Evolutionary conservation across 495 filamentous ascomycete species (phyloP), one percentile per base, ranked within the genome.

Genomic region (Pyrenula aspistea): DNA sequence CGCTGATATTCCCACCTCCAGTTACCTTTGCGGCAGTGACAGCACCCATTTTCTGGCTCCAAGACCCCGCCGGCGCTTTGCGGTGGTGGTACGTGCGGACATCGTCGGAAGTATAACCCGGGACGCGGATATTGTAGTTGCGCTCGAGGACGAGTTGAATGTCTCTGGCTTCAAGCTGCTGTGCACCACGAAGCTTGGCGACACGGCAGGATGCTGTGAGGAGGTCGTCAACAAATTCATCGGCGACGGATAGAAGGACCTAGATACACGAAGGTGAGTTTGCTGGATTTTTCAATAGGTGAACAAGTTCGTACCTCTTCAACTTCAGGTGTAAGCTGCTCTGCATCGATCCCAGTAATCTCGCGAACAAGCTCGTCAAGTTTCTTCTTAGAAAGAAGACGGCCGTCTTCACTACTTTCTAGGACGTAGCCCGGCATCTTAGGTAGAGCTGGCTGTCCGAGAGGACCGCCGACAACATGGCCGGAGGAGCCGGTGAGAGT

Each of bases 51-150:
- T 98, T 98, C 63, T 87, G 84, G 55, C 91, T 89, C 88, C 93
- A 97, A 23, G 80, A 85, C 51, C 82, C 76, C 52, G 89, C 82
- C 2, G 93, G 93, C 67, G 91, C 85, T 22, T 92, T 84, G 71
- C 95, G 96, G 64, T 89, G 83, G 15, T 42, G 31, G 21, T 96
- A 91, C 2, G 89, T 96, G 56, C 93, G 83, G 57, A 96, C 79
- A 71, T 98, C 93, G 63, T 98, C 93, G 24, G 88, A 87, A 2
- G 89, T 83, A 70, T 94, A 96, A 31, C 93, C 93, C 0, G 93
- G 95, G 57, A 96, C 89, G 56, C 93, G 88, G 73, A 97, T 97
- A 70, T 97, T 96, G 81, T 94, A 96, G 67, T 90, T 91, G 56
- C 94, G 87, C 73, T 98, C 93, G 19, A 98, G 84, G 22, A 96